A percentile compares a stretch with the other conserved stretches of the same genome.
phyloP scores from a whole-genome alignment of 495 filamentous ascomycete species.

The Cryomyces minteri region DNA sequence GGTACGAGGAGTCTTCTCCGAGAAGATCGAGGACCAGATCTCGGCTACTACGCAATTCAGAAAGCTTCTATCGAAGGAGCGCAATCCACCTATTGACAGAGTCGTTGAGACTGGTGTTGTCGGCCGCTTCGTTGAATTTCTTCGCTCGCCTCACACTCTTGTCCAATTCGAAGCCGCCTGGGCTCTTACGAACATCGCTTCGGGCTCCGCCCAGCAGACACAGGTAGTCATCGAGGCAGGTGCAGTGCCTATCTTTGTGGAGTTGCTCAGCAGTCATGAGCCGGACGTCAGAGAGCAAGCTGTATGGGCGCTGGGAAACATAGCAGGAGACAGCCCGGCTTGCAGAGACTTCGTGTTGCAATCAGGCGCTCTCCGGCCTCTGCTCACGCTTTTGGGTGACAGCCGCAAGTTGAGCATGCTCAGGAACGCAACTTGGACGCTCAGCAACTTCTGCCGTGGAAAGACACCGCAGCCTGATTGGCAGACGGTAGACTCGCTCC shows the following conservation, averaged over 20 bases:
- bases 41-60: slow-evolving; percentile 98
- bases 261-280: slow-evolving; percentile 86
- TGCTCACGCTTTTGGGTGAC: slow-evolving; percentile 79
- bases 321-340: slow-evolving; percentile 93
- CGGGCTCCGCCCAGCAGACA: slow-evolving; percentile 89
- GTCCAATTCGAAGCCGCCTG: slow-evolving; percentile 99
- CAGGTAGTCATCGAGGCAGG: slow-evolving; percentile 98
- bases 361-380: slow-evolving; percentile 74
- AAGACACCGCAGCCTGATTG: slow-evolving; percentile 99
- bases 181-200: slow-evolving; percentile 99
- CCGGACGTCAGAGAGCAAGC: slow-evolving; percentile 98
- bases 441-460: slow-evolving; percentile 99
- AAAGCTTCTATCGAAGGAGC: slow-evolving; percentile 94
- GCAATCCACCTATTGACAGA: slow-evolving; percentile 96
- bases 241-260: slow-evolving; percentile 96
- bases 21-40: slow-evolving; percentile 95
- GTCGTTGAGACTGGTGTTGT: slow-evolving; percentile 99
- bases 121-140: slow-evolving; percentile 92
- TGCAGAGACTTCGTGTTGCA: slow-evolving; percentile 92
- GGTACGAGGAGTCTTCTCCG: slow-evolving; percentile 95
- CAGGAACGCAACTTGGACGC: slow-evolving; percentile 94
- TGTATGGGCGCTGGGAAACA: slow-evolving; percentile 98
- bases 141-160: slow-evolving; percentile 91
- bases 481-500: slow-evolving; percentile 53
- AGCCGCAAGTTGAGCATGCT: slow-evolving; percentile 99